These are phyloP conservation scores for Fraxinus ornus DNA, from an alignment of 305 asterid species.

Conservation along the genomic window DNA sequence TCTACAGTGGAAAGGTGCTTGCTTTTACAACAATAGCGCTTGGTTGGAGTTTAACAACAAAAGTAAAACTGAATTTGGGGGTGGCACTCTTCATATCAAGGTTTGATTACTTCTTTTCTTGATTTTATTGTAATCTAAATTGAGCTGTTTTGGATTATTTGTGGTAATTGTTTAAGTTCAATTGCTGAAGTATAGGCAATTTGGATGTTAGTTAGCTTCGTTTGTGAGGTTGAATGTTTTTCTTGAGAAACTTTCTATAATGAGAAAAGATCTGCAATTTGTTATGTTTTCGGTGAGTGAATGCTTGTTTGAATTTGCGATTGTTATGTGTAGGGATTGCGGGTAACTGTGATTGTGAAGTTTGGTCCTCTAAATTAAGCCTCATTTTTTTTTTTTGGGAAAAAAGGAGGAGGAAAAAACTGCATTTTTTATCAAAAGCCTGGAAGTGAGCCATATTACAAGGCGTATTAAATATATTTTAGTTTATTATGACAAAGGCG, in stretches of 20 bases:
- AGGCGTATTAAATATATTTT: not conserved
- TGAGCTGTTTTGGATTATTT: slow-evolving; percentile 14
- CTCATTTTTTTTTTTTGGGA: not conserved
- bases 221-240: not conserved
- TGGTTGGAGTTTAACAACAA: slow-evolving; percentile 82
- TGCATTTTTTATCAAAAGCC: not conserved
- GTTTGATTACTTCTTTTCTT: slow-evolving; percentile 28
- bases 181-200: not conserved
- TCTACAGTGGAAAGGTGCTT: slow-evolving; percentile 82
- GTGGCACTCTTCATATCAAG: slow-evolving; percentile 89
- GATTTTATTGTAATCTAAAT: slow-evolving; percentile 3
- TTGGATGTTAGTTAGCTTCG: not conserved
- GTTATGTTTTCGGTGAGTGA: not conserved
- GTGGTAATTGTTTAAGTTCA: slow-evolving; percentile 10
- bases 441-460: not conserved
- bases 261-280: not conserved
- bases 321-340: not conserved
- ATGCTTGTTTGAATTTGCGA: not conserved
- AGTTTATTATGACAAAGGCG: not conserved
- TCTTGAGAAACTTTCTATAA: not conserved
- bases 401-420: not conserved
- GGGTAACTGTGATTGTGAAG: not conserved
- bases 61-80: slow-evolving; percentile 66
- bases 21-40: slow-evolving; percentile 74
- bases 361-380: not conserved